These are phyloP conservation scores for Nemania diffusa DNA, from an alignment of 2,329 filamentous ascomycete species.

Conservation along the genomic window DNA sequence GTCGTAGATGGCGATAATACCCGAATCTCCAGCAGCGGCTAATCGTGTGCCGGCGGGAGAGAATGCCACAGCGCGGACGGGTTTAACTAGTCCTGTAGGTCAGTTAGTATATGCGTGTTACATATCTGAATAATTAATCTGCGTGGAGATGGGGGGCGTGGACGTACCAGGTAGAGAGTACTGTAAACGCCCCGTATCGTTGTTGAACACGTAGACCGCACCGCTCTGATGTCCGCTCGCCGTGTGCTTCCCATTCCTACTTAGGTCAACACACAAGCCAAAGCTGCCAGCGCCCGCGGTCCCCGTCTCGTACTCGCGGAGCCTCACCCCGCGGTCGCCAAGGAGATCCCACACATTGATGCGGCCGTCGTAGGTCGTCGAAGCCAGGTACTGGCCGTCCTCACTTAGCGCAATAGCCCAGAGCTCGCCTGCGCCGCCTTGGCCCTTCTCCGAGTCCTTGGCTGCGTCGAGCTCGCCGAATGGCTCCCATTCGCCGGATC, in stretches of 20 bases:
- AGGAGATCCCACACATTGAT: conserved; percentile 87
- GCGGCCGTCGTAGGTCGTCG: conserved; percentile 85
- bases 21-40: conserved; percentile 89
- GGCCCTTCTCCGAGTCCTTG: conserved; percentile 45
- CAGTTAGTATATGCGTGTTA: conserved; percentile 2
- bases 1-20: conserved; percentile 91
- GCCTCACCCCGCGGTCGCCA: conserved; percentile 67
- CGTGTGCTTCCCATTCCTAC: conserved; percentile 81
- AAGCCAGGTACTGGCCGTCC: conserved; percentile 85
- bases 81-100: conserved; percentile 78
- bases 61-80: conserved; percentile 86
- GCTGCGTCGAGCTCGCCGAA: conserved; percentile 57
- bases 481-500: conserved; percentile 64
- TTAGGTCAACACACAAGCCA: conserved; percentile 86
- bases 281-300: conserved; percentile 81
- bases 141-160: conserved; percentile 38
- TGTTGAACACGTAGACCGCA: conserved; percentile 93
- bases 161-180: conserved; percentile 82
- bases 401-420: conserved; percentile 91
- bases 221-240: conserved; percentile 95
- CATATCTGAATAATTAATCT: background rate
- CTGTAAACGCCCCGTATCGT: conserved; percentile 83
- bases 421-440: conserved; percentile 70
- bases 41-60: conserved; percentile 86
- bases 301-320: conserved; percentile 84